Conservation (phyloP, 495 filamentous ascomycete genomes). For the Talaromyces wortmannii region DNA sequence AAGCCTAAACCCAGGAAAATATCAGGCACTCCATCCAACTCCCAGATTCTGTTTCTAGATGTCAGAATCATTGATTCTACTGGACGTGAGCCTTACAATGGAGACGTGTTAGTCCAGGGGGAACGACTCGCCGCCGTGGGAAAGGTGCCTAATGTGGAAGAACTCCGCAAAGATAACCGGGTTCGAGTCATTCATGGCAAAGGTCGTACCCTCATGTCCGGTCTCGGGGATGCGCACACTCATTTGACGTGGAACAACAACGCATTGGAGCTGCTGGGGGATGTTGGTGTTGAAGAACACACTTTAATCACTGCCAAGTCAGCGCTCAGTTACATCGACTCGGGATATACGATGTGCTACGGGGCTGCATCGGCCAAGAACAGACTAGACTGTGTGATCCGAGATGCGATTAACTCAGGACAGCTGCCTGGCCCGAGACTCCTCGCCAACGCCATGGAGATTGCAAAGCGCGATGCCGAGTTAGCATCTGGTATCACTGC, state of each 20-base stretch:
- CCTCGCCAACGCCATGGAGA: constrained; percentile 42
- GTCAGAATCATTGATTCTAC: constrained; percentile 45
- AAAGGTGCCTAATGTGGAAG: constrained; percentile 23
- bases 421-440: constrained; percentile 42
- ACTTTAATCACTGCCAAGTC: constrained; percentile 33
- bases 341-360: constrained; percentile 32
- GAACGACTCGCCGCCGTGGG: constrained; percentile 35
- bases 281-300: constrained; percentile 40
- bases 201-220: constrained; percentile 40
- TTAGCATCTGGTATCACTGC: constrained; percentile 38
- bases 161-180: constrained; percentile 21
- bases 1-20: constrained; percentile 14
- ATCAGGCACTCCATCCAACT: constrained; percentile 24
- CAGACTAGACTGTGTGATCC: constrained; percentile 40
- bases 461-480: constrained; percentile 35
- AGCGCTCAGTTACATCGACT: constrained; percentile 39
- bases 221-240: constrained; percentile 42
- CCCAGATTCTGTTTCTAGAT: constrained; percentile 35
- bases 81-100: constrained; percentile 35
- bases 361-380: constrained; percentile 44
- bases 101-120: constrained; percentile 39
- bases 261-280: constrained; percentile 26
- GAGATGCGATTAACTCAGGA: constrained; percentile 48
- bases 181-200: constrained; percentile 30
- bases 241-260: constrained; percentile 45